Percentiles rank a stretch among this genome's conserved stretches.
Evolutionary conservation across 352 stramenopile genomes (phyloP).

Genomic region (Pythium coloratum): DNA sequence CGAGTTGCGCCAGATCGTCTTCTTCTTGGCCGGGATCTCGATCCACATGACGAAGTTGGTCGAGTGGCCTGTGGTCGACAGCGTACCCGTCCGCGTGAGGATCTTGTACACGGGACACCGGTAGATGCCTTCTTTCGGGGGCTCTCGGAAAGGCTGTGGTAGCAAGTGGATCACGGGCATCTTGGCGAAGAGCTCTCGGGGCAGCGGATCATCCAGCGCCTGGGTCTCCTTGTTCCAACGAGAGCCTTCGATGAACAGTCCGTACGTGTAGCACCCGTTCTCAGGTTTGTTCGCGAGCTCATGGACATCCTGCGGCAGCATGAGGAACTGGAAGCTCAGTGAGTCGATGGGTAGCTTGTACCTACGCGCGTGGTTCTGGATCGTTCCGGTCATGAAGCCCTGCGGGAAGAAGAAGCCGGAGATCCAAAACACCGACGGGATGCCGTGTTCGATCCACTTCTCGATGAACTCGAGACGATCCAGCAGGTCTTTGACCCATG

Average conservation of each 20-base stretch:
- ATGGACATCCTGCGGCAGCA: conserved; percentile 57
- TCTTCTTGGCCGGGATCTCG: conserved; percentile 87
- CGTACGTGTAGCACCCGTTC: conserved; percentile 90
- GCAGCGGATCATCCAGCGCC: conserved; percentile 47
- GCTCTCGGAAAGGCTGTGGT: conserved; percentile 63
- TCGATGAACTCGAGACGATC: conserved; percentile 73
- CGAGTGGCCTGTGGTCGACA: conserved; percentile 95
- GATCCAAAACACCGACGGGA: conserved; percentile 88
- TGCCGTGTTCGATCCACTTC: conserved; percentile 74
- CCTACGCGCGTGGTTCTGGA: conserved; percentile 91
- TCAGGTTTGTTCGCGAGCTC: conserved; percentile 56
- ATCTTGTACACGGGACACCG: conserved; percentile 91
- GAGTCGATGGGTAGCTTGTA: conserved; percentile 92
- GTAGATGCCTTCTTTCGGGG: conserved; percentile 67
- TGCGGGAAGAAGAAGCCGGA: conserved; percentile 93
- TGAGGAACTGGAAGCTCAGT: conserved; percentile 88
- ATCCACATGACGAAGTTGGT: conserved; percentile 99
- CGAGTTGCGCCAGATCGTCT: conserved; percentile 55
- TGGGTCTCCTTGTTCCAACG: conserved; percentile 74
- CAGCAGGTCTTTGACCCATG: conserved; percentile 88
- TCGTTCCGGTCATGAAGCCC: conserved; percentile 89
- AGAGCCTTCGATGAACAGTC: conserved; percentile 91
- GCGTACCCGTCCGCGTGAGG: conserved; percentile 83
- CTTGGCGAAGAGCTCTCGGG: conserved; percentile 50
- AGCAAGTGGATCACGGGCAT: conserved; percentile 81